Conservation (phyloP, 2,329 filamentous ascomycete genomes). For the Alternaria metachromatica region DNA sequence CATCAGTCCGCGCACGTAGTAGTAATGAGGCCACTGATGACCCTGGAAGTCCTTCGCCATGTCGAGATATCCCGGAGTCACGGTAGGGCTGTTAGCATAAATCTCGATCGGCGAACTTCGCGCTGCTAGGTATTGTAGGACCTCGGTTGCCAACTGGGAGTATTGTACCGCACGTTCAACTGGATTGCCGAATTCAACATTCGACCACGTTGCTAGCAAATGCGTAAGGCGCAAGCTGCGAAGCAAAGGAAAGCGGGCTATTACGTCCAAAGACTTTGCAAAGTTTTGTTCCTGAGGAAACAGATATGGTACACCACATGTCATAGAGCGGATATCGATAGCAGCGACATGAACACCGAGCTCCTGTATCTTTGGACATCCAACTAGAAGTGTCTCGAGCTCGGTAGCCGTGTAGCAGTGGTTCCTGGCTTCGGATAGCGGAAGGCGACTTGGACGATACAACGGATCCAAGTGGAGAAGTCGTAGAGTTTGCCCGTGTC, state of each 20-base stretch:
- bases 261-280: background rate
- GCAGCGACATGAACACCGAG: background rate
- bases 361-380: background rate
- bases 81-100: background rate
- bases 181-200: background rate
- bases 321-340: background rate
- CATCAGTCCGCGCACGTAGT: background rate
- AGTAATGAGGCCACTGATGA: background rate
- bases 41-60: background rate
- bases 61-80: background rate
- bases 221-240: background rate
- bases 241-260: background rate
- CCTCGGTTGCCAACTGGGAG: background rate
- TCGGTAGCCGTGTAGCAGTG: background rate
- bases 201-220: background rate
- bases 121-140: background rate
- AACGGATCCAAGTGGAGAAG: background rate
- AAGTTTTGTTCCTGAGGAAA: background rate
- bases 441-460: background rate
- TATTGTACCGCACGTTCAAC: background rate
- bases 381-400: background rate
- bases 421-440: background rate
- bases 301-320: background rate
- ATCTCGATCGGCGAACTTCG: background rate
- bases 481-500: background rate